phyloP scores from a whole-genome alignment of 257 asterid species.

The Voacanga thouarsii region DNA sequence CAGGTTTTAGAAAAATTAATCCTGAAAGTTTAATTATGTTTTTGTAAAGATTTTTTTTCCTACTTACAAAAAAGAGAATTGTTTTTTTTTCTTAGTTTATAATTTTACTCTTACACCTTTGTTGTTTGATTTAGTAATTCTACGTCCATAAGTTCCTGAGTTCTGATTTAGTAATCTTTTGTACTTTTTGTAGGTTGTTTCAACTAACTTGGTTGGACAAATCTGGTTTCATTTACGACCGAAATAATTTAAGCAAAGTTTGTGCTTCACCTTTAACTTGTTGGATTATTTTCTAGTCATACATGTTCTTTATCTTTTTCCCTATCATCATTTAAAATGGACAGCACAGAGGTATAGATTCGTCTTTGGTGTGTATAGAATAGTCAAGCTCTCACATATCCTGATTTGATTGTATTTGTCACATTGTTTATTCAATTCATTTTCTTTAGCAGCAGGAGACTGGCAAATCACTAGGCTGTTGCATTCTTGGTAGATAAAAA shows the following conservation, averaged over 20 bases:
- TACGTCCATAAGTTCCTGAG: not conserved
- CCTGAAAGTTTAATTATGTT: not conserved
- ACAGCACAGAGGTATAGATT: not conserved
- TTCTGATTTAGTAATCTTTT: slow-evolving; percentile 12
- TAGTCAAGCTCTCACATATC: not conserved
- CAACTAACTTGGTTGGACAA: slow-evolving; percentile 84
- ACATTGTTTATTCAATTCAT: not conserved
- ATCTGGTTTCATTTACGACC: slow-evolving; percentile 84
- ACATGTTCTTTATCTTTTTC: not conserved
- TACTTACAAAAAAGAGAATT: too few species aligned
- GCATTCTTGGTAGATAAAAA: not conserved
- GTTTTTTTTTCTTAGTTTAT: not conserved
- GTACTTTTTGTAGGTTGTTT: slow-evolving; percentile 80
- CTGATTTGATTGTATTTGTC: not conserved
- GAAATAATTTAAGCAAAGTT: slow-evolving; percentile 66
- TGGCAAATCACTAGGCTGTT: not conserved
- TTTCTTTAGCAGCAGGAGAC: not conserved
- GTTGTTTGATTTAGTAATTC: not conserved
- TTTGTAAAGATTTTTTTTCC: not conserved
- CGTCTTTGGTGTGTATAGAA: not conserved
- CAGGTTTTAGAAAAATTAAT: not conserved
- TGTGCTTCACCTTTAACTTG: slow-evolving; percentile 45
- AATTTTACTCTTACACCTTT: not conserved
- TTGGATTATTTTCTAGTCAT: slow-evolving; percentile 9
- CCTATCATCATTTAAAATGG: not conserved